Conservation (phyloP, 1,139 yeast genomes). For the Suhomyces choctaworum region DNA sequence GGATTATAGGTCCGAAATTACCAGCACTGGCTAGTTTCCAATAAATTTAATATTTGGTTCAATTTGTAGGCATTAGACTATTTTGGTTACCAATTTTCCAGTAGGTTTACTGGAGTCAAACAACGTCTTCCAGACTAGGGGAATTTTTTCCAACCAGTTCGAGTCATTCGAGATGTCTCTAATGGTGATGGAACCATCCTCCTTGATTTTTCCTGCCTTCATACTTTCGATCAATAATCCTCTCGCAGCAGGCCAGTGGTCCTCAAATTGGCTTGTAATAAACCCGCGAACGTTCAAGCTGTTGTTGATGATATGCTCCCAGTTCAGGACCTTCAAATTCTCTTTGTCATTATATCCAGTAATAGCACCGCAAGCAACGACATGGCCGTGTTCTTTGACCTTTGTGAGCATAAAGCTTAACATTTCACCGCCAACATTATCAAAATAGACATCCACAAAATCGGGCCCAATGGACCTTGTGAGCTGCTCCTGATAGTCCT, state of each 20-base stretch:
- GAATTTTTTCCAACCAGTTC: conserved; percentile 19
- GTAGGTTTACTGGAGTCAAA: conserved; percentile 32
- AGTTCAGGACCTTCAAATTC: conserved; percentile 30
- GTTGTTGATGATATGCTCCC: conserved; percentile 46
- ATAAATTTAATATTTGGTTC: too few species aligned
- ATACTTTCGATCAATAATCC: conserved; percentile 33
- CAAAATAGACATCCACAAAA: conserved; percentile 29
- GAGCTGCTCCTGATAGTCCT: conserved; percentile 44
- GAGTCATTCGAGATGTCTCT: conserved; percentile 26
- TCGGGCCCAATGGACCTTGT: conserved; percentile 30
- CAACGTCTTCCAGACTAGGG: conserved; percentile 30
- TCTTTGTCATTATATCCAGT: conserved; percentile 24
- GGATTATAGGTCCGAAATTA: conserved; percentile 28
- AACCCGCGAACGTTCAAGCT: conserved; percentile 52
- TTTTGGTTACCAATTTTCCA: conserved; percentile 39
- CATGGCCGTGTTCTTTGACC: conserved; percentile 22
- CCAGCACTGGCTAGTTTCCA: too few species aligned
- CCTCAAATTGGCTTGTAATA: conserved; percentile 39
- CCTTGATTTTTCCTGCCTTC: conserved; percentile 41
- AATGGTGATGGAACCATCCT: conserved; percentile 23
- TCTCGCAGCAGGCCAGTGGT: conserved; percentile 37
- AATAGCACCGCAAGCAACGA: conserved; percentile 31
- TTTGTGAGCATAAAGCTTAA: conserved; percentile 20
- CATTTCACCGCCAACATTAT: conserved; percentile 25
- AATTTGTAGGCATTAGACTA: too few species aligned